Percentiles rank a stretch among this genome's conserved stretches.
These are phyloP conservation scores for Lophiotrema nucula DNA, from an alignment of 495 filamentous ascomycete genomes.

Conservation along the genomic window DNA sequence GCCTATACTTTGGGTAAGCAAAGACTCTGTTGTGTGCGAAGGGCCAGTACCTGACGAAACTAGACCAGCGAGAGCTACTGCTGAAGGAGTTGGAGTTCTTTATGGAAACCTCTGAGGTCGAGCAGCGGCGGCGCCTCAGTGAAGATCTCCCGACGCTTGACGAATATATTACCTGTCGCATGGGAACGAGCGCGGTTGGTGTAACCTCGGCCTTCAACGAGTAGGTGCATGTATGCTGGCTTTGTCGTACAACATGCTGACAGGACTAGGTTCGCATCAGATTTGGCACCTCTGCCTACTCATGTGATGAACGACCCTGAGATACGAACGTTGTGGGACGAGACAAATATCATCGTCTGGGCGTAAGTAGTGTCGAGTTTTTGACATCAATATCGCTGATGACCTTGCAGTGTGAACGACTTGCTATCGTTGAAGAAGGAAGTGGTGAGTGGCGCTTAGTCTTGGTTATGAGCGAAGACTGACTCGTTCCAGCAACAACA, in stretches of 20 bases:
- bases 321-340: slow-evolving; percentile 34
- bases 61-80: slow-evolving; percentile 28
- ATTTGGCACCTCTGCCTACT: background rate
- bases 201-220: slow-evolving; percentile 35
- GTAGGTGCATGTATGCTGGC: slow-evolving; percentile 13
- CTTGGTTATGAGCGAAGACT: background rate
- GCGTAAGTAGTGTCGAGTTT: background rate
- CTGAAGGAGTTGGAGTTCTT: slow-evolving; percentile 37
- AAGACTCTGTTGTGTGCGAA: background rate
- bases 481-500: slow-evolving; percentile 8
- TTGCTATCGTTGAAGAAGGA: slow-evolving; percentile 42
- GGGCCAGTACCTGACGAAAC: background rate
- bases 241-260: background rate
- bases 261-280: slow-evolving; percentile 1
- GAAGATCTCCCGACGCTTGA: slow-evolving; percentile 34
- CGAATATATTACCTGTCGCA: slow-evolving; percentile 37
- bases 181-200: slow-evolving; percentile 38
- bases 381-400: background rate
- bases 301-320: slow-evolving; percentile 29
- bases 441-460: slow-evolving; percentile 14
- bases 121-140: slow-evolving; percentile 28
- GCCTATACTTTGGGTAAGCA: background rate
- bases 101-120: slow-evolving; percentile 37
- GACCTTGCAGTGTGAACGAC: slow-evolving; percentile 34
- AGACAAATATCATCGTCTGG: slow-evolving; percentile 34